phyloP scores from a whole-genome alignment of 306 rosid genomes.

The Quillaja saponaria region DNA sequence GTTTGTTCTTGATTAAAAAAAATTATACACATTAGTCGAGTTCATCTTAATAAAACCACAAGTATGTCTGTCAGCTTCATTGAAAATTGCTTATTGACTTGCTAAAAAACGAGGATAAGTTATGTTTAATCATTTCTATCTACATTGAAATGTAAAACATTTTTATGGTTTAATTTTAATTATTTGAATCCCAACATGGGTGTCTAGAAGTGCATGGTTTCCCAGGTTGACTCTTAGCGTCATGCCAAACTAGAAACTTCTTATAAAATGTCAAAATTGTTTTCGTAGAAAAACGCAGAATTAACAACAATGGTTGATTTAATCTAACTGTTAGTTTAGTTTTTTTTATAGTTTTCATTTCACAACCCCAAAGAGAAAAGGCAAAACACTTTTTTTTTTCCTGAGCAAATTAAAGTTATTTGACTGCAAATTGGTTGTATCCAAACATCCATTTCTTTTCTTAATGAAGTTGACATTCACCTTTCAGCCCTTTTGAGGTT shows the following conservation, averaged over 20 bases:
- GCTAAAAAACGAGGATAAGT: constrained; percentile 32
- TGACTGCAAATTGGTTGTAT: constrained; percentile 50
- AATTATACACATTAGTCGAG: background rate
- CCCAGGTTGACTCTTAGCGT: constrained; percentile 31
- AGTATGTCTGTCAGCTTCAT: constrained; percentile 79
- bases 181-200: constrained; percentile 34
- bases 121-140: constrained; percentile 18
- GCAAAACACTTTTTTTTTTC: constrained; percentile 49
- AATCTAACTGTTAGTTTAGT: too few relatives aligned
- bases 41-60: constrained; percentile 37
- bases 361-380: constrained; percentile 51
- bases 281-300: too few relatives aligned
- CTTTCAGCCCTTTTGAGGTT: constrained; percentile 93
- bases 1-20: constrained; percentile 42
- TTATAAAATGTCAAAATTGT: constrained; percentile 22
- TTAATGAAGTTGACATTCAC: constrained; percentile 46
- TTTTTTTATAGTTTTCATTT: too few relatives aligned
- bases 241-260: constrained; percentile 50
- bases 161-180: constrained; percentile 43
- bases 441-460: constrained; percentile 41
- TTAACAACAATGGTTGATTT: too few relatives aligned
- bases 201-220: constrained; percentile 20
- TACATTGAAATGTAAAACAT: constrained; percentile 32
- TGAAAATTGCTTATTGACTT: constrained; percentile 29
- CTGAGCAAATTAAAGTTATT: constrained; percentile 38